phyloP scores from a whole-genome alignment of 2,329 filamentous ascomycete genomes.

The Colletotrichum nymphaeae region DNA sequence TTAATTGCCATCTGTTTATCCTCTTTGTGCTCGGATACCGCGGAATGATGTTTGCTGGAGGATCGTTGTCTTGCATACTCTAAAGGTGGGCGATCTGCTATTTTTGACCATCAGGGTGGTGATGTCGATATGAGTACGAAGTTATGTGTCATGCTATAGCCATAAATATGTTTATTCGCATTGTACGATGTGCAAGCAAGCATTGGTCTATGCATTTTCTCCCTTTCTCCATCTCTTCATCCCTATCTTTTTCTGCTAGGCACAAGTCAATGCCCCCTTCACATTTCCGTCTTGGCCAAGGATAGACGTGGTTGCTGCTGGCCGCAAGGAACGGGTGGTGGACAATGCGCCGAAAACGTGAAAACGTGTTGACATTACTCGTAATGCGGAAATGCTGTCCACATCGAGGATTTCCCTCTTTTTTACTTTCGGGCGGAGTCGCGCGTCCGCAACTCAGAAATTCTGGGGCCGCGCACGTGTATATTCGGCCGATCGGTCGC shows the following conservation, averaged over 20 bases:
- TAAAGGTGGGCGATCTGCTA: not conserved
- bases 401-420: not conserved
- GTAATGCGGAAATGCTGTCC: not conserved
- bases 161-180: not conserved
- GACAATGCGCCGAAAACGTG: not conserved
- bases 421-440: not conserved
- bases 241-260: not conserved
- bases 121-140: not conserved
- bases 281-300: not conserved
- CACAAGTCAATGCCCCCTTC: not conserved
- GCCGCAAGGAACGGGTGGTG: not conserved
- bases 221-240: not conserved
- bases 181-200: not conserved
- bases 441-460: not conserved
- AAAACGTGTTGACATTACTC: not conserved
- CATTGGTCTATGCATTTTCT: not conserved
- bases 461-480: not conserved
- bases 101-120: not conserved
- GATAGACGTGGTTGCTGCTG: slow-evolving; percentile 5
- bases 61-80: not conserved
- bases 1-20: not conserved
- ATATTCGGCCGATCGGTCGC: not conserved
- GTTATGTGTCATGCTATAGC: slow-evolving; percentile 9
- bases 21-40: not conserved
- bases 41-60: not conserved